Evolutionary conservation across 352 stramenopile species (phyloP).

Genomic region (Phytophthora fragariaefolia): DNA sequence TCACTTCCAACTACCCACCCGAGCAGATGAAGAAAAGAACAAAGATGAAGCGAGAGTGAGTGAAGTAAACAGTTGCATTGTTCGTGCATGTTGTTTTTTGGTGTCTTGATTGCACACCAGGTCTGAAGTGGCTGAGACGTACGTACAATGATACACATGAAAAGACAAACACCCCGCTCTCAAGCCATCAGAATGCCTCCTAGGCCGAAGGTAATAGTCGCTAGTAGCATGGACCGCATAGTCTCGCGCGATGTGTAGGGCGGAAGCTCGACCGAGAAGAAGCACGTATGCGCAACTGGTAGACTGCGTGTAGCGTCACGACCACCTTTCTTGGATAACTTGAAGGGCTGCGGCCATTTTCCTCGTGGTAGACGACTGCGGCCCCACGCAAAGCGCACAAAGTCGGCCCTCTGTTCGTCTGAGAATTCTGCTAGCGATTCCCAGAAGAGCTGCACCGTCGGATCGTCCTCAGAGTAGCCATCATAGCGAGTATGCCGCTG

Average conservation of each 20-base stretch:
- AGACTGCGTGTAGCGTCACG: slow-evolving; percentile 83
- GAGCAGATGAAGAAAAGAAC: slow-evolving; percentile 34
- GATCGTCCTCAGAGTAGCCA: slow-evolving; percentile 84
- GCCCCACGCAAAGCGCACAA: slow-evolving; percentile 95
- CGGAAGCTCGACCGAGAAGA: slow-evolving; percentile 96
- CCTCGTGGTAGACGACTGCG: slow-evolving; percentile 90
- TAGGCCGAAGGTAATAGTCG: slow-evolving; percentile 94
- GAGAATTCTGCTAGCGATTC: slow-evolving; percentile 87
- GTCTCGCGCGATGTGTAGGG: slow-evolving; percentile 92
- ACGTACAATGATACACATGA: too few relatives aligned
- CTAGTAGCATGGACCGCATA: slow-evolving; percentile 92
- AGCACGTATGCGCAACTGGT: slow-evolving; percentile 96
- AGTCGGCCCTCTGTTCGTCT: slow-evolving; percentile 90
- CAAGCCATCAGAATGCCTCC: slow-evolving; percentile 91
- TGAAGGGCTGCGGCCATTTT: slow-evolving; percentile 91
- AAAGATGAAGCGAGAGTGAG: slow-evolving; percentile 41
- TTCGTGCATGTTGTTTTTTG: slow-evolving; percentile 18
- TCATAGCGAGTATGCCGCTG: slow-evolving; percentile 90
- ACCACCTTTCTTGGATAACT: slow-evolving; percentile 91
- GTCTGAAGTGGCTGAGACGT: too few relatives aligned
- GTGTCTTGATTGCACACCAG: too few relatives aligned
- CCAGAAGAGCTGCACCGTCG: slow-evolving; percentile 91
- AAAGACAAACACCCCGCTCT: too few relatives aligned
- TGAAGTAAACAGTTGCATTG: slow-evolving; percentile 27
- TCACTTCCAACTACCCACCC: slow-evolving; percentile 24